Evolutionary conservation across 805 yeast genomes (phyloP).

Genomic region (Nadsonia fulvescens): DNA sequence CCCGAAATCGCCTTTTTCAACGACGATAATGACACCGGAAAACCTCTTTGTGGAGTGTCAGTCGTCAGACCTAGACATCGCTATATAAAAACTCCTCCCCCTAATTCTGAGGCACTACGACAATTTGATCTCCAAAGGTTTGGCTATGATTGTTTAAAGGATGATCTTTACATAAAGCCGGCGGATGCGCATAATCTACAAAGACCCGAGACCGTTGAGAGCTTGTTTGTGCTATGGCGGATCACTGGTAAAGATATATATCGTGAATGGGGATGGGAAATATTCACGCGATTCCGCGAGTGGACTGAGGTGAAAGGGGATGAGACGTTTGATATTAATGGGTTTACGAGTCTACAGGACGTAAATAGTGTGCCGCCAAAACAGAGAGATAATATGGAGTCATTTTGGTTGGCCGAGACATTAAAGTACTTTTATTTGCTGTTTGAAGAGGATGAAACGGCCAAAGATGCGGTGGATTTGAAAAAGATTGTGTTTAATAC

Average conservation of each 20-base stretch:
- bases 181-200: conserved; percentile 71
- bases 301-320: conserved; percentile 32
- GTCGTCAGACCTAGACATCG: too few species aligned
- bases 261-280: conserved; percentile 80
- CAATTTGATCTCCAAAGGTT: too few species aligned
- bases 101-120: not conserved
- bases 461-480: conserved; percentile 42
- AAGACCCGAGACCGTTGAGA: conserved; percentile 88
- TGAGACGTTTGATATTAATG: conserved; percentile 41
- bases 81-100: not conserved
- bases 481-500: conserved; percentile 67
- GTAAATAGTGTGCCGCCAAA: conserved; percentile 39
- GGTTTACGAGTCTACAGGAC: conserved; percentile 48
- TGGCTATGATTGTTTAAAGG: conserved; percentile 25
- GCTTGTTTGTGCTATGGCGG: conserved; percentile 62
- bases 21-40: conserved; percentile 21
- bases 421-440: conserved; percentile 67
- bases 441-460: conserved; percentile 39
- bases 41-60: conserved; percentile 1
- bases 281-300: conserved; percentile 50
- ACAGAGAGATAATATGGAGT: conserved; percentile 59
- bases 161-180: conserved; percentile 53
- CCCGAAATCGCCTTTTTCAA: conserved; percentile 86
- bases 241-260: conserved; percentile 66
- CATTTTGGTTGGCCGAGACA: conserved; percentile 90